Conservation (phyloP, 2,329 filamentous ascomycete genomes). For the Aureobasidium sp. region DNA sequence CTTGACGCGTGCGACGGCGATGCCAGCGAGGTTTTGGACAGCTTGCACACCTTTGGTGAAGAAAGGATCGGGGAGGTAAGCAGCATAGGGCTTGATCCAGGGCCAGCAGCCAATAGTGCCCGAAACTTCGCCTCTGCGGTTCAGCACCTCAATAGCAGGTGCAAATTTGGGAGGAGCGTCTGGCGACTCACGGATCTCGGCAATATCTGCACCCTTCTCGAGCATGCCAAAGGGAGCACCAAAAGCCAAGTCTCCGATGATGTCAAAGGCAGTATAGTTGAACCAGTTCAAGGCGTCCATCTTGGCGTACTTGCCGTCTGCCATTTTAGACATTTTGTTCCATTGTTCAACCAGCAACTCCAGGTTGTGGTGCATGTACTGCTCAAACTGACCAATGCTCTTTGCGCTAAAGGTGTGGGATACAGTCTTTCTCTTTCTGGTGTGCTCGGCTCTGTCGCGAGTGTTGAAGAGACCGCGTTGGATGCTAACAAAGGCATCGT, state of each 20-base stretch:
- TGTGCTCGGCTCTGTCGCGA: constrained; percentile 71
- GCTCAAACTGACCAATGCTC: constrained; percentile 76
- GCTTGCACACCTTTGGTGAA: constrained; percentile 68
- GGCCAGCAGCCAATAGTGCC: constrained; percentile 68
- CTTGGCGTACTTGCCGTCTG: constrained; percentile 50
- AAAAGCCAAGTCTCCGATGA: constrained; percentile 58
- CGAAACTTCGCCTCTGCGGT: constrained; percentile 79
- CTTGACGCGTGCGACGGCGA: constrained; percentile 76
- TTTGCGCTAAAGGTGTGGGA: constrained; percentile 82
- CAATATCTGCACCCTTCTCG: constrained; percentile 64
- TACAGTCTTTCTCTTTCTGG: constrained; percentile 81
- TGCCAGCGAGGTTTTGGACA: constrained; percentile 75
- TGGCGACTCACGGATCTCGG: constrained; percentile 61
- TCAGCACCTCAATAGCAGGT: constrained; percentile 79
- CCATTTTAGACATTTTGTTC: constrained; percentile 54
- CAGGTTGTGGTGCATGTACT: constrained; percentile 77
- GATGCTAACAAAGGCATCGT: constrained; percentile 87
- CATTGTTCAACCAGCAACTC: constrained; percentile 66
- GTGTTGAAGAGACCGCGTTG: constrained; percentile 84
- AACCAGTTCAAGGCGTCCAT: constrained; percentile 76
- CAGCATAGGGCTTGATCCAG: constrained; percentile 68
- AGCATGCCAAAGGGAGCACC: constrained; percentile 81
- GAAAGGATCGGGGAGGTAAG: constrained; percentile 74
- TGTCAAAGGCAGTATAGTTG: constrained; percentile 59
- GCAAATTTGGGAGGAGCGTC: constrained; percentile 60